Evolutionary conservation across 768 basidiomycete species (phyloP).

Genomic region (Agaricus sinodeliciosus): DNA sequence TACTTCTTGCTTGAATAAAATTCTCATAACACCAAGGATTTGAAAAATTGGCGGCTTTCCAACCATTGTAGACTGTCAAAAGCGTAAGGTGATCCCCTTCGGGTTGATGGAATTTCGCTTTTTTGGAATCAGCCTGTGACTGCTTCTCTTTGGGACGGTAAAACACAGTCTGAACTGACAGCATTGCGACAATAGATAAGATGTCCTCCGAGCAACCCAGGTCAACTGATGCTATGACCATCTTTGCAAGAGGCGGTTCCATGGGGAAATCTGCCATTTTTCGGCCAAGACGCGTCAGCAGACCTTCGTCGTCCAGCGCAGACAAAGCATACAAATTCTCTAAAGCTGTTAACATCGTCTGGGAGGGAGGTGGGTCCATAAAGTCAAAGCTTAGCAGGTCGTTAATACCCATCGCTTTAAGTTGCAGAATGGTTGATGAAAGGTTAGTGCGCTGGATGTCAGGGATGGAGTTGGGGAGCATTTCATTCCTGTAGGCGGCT

Average conservation of each 20-base stretch:
- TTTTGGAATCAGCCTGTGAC: constrained; percentile 98
- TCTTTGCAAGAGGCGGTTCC: constrained; percentile 94
- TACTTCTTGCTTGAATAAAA: constrained; percentile 95
- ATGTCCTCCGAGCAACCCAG: constrained; percentile 98
- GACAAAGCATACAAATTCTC: constrained; percentile 93
- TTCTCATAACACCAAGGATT: constrained; percentile 99
- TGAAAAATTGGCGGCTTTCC: constrained; percentile 94
- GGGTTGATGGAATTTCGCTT: constrained; percentile 98
- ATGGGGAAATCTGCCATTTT: constrained; percentile 99
- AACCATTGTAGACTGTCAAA: constrained; percentile 95
- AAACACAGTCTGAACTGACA: constrained; percentile 93
- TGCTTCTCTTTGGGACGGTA: constrained; percentile 99
- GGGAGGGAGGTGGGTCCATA: constrained; percentile 98
- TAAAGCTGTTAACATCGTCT: constrained; percentile 93
- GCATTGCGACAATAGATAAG: constrained; percentile 94
- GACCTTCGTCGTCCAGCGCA: constrained; percentile 93
- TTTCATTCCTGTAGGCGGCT: constrained; percentile 97
- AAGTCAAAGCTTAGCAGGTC: constrained; percentile 97
- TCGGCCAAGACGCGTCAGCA: constrained; percentile 87
- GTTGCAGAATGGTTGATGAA: constrained; percentile 84
- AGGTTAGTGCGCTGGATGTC: constrained; percentile 97
- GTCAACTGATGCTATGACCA: constrained; percentile 97
- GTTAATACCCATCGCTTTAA: constrained; percentile 99
- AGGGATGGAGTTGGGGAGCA: constrained; percentile 95
- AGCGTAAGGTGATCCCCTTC: constrained; percentile 95